Base-by-base conservation (phyloP, 371 early-diverging fungal genomes). In the Mucor sp. region DNA sequence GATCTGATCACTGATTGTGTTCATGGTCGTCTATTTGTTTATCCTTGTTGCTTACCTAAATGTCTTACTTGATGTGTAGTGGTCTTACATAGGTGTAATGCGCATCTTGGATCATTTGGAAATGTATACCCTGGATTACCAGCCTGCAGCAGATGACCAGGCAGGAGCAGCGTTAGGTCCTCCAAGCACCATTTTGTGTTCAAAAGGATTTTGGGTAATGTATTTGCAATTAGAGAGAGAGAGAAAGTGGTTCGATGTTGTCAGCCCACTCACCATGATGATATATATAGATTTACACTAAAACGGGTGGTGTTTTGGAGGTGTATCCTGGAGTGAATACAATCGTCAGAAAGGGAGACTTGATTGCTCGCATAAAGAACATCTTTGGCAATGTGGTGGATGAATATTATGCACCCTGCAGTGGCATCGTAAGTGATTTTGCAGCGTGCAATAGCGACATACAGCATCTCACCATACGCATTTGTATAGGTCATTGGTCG, bases 331-430 rank as follows among this genome's bases (percentile, higher is more conserved):
- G 86, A 58, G 92, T 96, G 25, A 95, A 94, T 74, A 92, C 93
- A 0, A 90, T 94, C 69, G 89, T 97, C 23, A 84, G 87, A 41
- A 94, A 95, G 65, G 94, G 94, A 43, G 94, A 93, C 57, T 66
- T 94, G 35, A 94, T 97, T 81, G 97, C 97, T 1, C 85, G 93
- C 7, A 86, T 97, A 67, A 93, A 94, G 71, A 94, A 94, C 63
- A 94, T 97, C 41, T 96, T 96, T 80, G 97, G 97, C 27, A 90
- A 92, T 64, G 86, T 95, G n/a, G 91, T 92, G 27, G 95, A 95
- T 41, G 92, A 92, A 66, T 94, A 95, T 66, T 92, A 84, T 80
- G 89, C 95, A 23, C 95, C 97, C 0, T 91, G 91, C 63, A 91
- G 91, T 74, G 93, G 93, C 37, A 87, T 94, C 66, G 90, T 93